Base-by-base conservation (phyloP, 495 filamentous ascomycete genomes). In the Evernia prunastri region DNA sequence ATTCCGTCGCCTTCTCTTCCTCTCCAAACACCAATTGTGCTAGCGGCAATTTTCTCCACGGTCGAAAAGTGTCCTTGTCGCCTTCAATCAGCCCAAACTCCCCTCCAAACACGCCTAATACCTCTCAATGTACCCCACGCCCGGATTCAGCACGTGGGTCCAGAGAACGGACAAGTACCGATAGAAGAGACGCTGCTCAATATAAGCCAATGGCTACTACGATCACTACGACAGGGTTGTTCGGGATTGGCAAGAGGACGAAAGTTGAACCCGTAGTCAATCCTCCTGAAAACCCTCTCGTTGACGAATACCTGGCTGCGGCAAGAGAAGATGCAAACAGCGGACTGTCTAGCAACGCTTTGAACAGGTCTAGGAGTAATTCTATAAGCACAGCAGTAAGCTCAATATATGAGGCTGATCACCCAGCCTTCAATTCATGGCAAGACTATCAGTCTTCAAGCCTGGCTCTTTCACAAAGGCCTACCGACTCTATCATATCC, bases 171-270 rank as follows among this genome's bases (percentile, higher is more conserved):
- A 53, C 43, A 8, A 60, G 37, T n/a, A 35, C 31, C 31, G 42
- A 29, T 27, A 59, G 42, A 42, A 59, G 31, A 43, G 12, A 59
- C n/a, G 36, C 56, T 54, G 56, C 37, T 40, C 60, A 59, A 42
- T 67, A 67, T 45, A 67, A 64, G 61, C 65, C 65, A 59, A 61
- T 67, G 36, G 65, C 65, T 17, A 64, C 65, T 37, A 67, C 65
- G 2, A 58, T 62, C 31, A 62, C 57, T 25, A 67, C 61, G 39
- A 36, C 60, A 43, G 56, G 56, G 11, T 64, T 63, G 45, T 60
- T 67, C 35, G 65, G 65, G 17, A 51, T 67, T 11, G 49, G 61
- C 12, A 63, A 47, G 27, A 63, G 58, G 39, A 62, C 60, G 49
- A 67, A 63, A 51, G 61, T 67, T 11, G 65, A 67, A 33, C 62